phyloP scores from a whole-genome alignment of 192 early-diverging fungal genomes.

The Lunasporangiospora selenospora region DNA sequence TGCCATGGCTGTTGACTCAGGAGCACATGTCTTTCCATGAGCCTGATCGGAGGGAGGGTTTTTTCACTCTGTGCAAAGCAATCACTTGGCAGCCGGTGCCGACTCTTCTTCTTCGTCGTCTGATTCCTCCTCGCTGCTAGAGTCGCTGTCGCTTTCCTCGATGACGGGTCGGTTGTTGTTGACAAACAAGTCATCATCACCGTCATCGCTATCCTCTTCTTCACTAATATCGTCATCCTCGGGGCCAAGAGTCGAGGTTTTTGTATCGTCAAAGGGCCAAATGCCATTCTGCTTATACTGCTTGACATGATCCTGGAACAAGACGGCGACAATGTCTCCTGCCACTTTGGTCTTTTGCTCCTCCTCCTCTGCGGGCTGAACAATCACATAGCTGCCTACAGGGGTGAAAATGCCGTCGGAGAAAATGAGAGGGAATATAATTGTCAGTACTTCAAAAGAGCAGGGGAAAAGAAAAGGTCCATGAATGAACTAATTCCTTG shows the following conservation, averaged over 20 bases:
- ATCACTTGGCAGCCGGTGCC: too few species aligned
- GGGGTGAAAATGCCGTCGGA: not conserved
- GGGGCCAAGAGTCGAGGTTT: slow-evolving; percentile 4
- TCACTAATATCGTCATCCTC: slow-evolving; percentile 17
- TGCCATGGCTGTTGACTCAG: too few species aligned
- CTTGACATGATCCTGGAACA: slow-evolving; percentile 79
- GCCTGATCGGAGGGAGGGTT: too few species aligned
- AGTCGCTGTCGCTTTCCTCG: slow-evolving; percentile 53
- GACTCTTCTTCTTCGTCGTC: slow-evolving; percentile 30
- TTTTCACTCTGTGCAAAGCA: too few species aligned
- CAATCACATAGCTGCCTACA: slow-evolving; percentile 71
- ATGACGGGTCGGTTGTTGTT: slow-evolving; percentile 64
- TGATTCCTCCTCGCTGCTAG: slow-evolving; percentile 49
- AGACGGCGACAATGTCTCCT: slow-evolving; percentile 78
- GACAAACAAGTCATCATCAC: slow-evolving; percentile 65
- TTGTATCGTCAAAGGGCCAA: slow-evolving; percentile 58
- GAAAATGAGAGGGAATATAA: not conserved
- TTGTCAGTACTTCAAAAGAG: not conserved
- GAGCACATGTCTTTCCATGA: too few species aligned
- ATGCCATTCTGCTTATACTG: slow-evolving; percentile 62
- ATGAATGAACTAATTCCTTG: slow-evolving; percentile 9
- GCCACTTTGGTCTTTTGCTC: slow-evolving; percentile 68
- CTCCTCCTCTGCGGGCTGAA: slow-evolving; percentile 62
- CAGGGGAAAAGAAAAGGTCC: not conserved
- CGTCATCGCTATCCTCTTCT: slow-evolving; percentile 28